Evolutionary conservation across 805 yeast genomes (phyloP).

Genomic region (Brettanomyces naardenensis): DNA sequence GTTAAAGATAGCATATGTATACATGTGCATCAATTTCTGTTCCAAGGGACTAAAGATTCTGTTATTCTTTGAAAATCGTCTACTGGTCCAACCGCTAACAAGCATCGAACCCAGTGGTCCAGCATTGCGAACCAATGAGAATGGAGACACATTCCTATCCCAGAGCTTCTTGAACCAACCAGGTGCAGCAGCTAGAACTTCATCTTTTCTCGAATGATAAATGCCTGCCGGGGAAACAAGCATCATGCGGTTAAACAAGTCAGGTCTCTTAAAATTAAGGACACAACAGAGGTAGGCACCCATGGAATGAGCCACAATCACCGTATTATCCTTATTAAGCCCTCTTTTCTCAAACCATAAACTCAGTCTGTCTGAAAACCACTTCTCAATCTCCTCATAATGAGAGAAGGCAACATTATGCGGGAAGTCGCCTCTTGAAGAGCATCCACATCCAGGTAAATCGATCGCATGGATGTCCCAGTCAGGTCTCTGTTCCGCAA

Average conservation of each 20-base stretch:
- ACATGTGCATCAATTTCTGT: slow-evolving; percentile 55
- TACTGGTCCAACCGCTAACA: slow-evolving; percentile 82
- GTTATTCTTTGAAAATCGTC: slow-evolving; percentile 56
- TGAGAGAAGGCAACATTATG: slow-evolving; percentile 28
- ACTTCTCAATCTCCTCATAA: slow-evolving; percentile 44
- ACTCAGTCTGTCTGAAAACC: slow-evolving; percentile 58
- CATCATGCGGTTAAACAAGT: slow-evolving; percentile 56
- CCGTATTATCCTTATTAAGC: slow-evolving; percentile 32
- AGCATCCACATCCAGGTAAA: slow-evolving; percentile 83
- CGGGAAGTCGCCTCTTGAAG: slow-evolving; percentile 69
- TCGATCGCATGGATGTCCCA: slow-evolving; percentile 86
- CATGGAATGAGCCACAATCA: slow-evolving; percentile 80
- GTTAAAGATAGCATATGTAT: slow-evolving; percentile 78
- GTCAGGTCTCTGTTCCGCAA: slow-evolving; percentile 26
- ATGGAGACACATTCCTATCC: slow-evolving; percentile 77
- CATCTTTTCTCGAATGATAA: slow-evolving; percentile 36
- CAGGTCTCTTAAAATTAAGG: slow-evolving; percentile 56
- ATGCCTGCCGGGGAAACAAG: slow-evolving; percentile 91
- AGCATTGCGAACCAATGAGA: slow-evolving; percentile 63
- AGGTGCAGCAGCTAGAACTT: slow-evolving; percentile 38
- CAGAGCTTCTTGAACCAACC: slow-evolving; percentile 73
- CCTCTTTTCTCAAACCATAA: slow-evolving; percentile 49
- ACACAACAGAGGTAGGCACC: slow-evolving; percentile 79
- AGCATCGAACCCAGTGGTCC: slow-evolving; percentile 81
- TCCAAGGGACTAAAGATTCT: slow-evolving; percentile 33